Evolutionary conservation across 495 filamentous ascomycete species (phyloP), one percentile per base, ranked within the genome.

Genomic region (Astrothelium macrocarpum): DNA sequence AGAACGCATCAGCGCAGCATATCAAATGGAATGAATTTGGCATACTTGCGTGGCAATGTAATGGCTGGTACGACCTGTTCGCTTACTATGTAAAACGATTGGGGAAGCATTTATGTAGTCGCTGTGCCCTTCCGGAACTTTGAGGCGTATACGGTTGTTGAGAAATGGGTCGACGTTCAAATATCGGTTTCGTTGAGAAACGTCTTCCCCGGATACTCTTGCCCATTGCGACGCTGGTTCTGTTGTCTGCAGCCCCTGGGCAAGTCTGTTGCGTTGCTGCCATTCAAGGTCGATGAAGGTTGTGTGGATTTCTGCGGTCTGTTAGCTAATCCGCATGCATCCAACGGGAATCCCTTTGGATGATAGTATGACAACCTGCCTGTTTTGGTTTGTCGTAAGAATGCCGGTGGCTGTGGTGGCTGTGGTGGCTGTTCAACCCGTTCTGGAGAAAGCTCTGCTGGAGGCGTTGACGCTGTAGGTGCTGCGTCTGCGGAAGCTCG

Each of bases 21-120:
- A 26, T 4, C 1, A 53, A 49, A 46, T 16, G 25, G 42, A 14
- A 45, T 23, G 29, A n/a, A 62, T 12, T 20, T 25, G 32, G 25
- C 75, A 69, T 77, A 80, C 88, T 78, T 82, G 86, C 56, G 78
- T 91, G 61, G 80, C 86, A 68, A 90, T 90, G 70, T 86, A 90
- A 53, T 74, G 81, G 62, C 80, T 78, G 59, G 79, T 73, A 45
- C 76, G 73, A 42, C 75, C 69, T 18, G 83, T 80, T 11, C 78
- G 75, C 9, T 83, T 81, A 62, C 84, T 82, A 39, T 75, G 77
- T 31, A 97, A 77, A 5, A 79, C 70, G 53, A 99, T 95, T 23
- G 91, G 90, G 9, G 90, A 95, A 23, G 94, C 94, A 72, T 99
- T 99, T 78, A 97, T 95, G 75, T 97, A 99, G 74, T 97, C 90